Percentiles rank a stretch among this genome's conserved stretches.
Conservation (phyloP, 2,329 filamentous ascomycete genomes). For the Cladophialophora yegresii region DNA sequence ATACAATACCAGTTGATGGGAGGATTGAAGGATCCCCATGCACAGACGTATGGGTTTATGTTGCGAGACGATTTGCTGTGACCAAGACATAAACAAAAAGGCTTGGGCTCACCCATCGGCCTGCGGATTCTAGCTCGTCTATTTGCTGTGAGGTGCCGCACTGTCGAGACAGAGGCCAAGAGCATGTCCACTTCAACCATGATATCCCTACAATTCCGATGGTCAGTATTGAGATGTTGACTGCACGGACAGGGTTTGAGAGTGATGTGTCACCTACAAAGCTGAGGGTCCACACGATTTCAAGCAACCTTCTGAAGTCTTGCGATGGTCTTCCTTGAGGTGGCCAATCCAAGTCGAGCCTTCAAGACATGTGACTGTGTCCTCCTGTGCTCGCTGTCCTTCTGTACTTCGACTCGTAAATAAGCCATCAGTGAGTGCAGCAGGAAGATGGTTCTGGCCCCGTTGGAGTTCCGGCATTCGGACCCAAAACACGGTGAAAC, state of each 20-base stretch:
- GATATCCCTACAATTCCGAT: neutral
- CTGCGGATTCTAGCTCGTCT: slow-evolving; percentile 7
- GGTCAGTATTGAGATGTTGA: neutral
- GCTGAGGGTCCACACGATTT: neutral
- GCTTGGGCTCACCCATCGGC: neutral
- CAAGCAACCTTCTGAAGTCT: slow-evolving; percentile 1
- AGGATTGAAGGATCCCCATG: neutral
- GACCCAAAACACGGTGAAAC: neutral
- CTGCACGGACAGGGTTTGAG: neutral
- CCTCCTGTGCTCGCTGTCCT: neutral
- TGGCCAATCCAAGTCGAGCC: neutral
- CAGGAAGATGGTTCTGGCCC: neutral
- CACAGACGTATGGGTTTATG: neutral
- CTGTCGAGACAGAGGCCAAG: neutral
- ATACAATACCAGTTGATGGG: slow-evolving; percentile 13
- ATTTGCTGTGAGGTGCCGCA: slow-evolving; percentile 1
- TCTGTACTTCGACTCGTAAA: neutral
- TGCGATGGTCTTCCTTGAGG: neutral
- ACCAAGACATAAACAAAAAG: neutral
- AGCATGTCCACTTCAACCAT: neutral
- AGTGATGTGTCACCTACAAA: slow-evolving; percentile 8
- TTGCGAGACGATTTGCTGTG: neutral
- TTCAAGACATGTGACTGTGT: neutral
- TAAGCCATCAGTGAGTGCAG: neutral
- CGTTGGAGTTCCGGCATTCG: slow-evolving; percentile 1